Conservation (phyloP, 352 stramenopile genomes). For the Thalassiosira delicatula region DNA sequence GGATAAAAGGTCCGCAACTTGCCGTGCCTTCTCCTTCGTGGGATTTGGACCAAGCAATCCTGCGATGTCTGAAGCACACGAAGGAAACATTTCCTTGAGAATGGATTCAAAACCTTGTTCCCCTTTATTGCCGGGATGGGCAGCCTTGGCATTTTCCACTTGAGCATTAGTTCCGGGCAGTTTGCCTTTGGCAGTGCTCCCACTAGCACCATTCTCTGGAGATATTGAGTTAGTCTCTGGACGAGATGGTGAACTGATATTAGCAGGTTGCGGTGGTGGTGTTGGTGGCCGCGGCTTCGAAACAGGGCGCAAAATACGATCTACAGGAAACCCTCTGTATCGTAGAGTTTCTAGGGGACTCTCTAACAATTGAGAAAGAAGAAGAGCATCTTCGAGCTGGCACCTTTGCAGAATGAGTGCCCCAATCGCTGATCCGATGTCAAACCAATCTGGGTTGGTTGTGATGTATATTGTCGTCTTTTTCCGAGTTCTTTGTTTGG, state of each 20-base stretch:
- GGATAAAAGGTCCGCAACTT: slow-evolving; percentile 69
- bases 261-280: slow-evolving; percentile 16
- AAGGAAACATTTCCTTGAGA: slow-evolving; percentile 77
- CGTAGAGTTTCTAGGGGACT: slow-evolving; percentile 72
- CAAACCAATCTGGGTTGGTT: slow-evolving; percentile 76
- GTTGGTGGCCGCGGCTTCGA: slow-evolving; percentile 41
- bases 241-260: slow-evolving; percentile 17
- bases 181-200: slow-evolving; percentile 5
- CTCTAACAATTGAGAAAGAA: slow-evolving; percentile 76
- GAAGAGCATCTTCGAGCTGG: slow-evolving; percentile 79
- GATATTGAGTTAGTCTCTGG: not conserved
- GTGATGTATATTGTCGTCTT: slow-evolving; percentile 71
- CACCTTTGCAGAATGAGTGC: slow-evolving; percentile 76
- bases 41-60: slow-evolving; percentile 67
- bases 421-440: slow-evolving; percentile 77
- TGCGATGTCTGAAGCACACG: slow-evolving; percentile 58
- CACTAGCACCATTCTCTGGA: not conserved
- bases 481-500: slow-evolving; percentile 28
- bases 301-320: slow-evolving; percentile 70
- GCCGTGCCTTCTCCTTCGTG: slow-evolving; percentile 63
- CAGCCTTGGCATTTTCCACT: not conserved
- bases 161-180: slow-evolving; percentile 9
- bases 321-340: slow-evolving; percentile 77
- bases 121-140: slow-evolving; percentile 11
- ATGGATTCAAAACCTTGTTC: slow-evolving; percentile 62